These are phyloP conservation scores for Debaryomyces robertsiae DNA, from an alignment of 1,139 yeast species.

Conservation along the genomic window DNA sequence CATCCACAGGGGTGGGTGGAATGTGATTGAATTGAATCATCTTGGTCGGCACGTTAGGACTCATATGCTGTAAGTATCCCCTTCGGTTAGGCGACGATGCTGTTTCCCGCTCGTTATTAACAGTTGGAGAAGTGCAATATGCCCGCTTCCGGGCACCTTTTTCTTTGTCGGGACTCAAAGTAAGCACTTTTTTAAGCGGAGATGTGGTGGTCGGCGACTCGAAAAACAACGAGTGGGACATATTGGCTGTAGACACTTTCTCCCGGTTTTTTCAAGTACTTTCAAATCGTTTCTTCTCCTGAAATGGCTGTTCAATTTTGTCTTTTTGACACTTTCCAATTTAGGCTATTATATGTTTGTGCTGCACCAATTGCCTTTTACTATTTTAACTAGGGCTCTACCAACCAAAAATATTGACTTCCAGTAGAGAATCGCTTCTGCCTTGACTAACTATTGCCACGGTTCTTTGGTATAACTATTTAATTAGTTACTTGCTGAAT, in stretches of 20 bases:
- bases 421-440: no score
- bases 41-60: conserved; percentile 43
- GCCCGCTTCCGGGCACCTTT: conserved; percentile 10
- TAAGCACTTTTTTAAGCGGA: conserved; percentile 7
- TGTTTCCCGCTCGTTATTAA: conserved; percentile 5
- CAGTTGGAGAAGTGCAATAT: conserved; percentile 9
- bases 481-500: not conserved
- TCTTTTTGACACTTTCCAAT: not conserved
- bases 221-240: conserved; percentile 13
- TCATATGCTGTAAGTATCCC: conserved; percentile 40
- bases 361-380: not conserved
- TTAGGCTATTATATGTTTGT: not conserved
- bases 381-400: no score
- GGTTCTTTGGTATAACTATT: not conserved
- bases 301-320: no score
- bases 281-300: not conserved
- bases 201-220: conserved; percentile 13
- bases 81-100: conserved; percentile 34
- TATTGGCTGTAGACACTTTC: conserved; percentile 3
- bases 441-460: not conserved
- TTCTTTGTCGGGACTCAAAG: conserved; percentile 6
- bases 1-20: conserved; percentile 11
- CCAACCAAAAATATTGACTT: no score
- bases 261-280: not conserved
- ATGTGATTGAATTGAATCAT: conserved; percentile 27